Evolutionary conservation across 2,329 filamentous ascomycete species (phyloP), one percentile per base, ranked within the genome.

Genomic region (Botrytis galanthina): DNA sequence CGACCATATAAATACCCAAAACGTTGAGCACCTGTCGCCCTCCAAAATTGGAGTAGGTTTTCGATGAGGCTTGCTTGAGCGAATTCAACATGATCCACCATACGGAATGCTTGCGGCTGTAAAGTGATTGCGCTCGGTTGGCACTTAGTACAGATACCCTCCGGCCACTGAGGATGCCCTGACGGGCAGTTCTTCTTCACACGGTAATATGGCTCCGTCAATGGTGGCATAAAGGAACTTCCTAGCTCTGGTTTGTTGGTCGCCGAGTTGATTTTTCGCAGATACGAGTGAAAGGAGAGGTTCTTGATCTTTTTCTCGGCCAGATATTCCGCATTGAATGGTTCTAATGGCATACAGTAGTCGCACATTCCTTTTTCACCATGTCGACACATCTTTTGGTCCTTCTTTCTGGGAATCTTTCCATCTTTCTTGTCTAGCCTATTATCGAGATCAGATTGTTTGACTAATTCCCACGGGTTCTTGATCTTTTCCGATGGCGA

Each of bases 251-350:
- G 93, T 82, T 97, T 98, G 84, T 99, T 99, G 76, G 97, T 98
- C 22, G 94, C 92, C 22, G 94, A 91, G 84, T 99, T 99, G 83
- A 97, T 91, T 82, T 99, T 99, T 77, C 95, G 91, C 63, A 99
- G 87, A 82, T 98, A 91, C 7, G 95, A 93, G 83, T 99, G 96
- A 84, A 98, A 98, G 0, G 96, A 98, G 42, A 96, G 87, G 83
- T 99, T 97, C 83, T 99, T 99, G 87, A 99, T 98, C 87, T 98
- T 98, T 86, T 95, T 97, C 79, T 99, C 95, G 44, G 90, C 89
- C 29, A 99, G 87, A 79, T 98, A 98, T 73, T 90, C 90, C n/a
- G 92, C 83, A 80, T 97, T 91, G 83, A 97, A 99, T 0, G 96
- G 96, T 80, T 99, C 96, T 69, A 98, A 84, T 0, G 97, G 97